Base-by-base conservation (phyloP, 1,284 basidiomycete species). In the Naganishia albida region DNA sequence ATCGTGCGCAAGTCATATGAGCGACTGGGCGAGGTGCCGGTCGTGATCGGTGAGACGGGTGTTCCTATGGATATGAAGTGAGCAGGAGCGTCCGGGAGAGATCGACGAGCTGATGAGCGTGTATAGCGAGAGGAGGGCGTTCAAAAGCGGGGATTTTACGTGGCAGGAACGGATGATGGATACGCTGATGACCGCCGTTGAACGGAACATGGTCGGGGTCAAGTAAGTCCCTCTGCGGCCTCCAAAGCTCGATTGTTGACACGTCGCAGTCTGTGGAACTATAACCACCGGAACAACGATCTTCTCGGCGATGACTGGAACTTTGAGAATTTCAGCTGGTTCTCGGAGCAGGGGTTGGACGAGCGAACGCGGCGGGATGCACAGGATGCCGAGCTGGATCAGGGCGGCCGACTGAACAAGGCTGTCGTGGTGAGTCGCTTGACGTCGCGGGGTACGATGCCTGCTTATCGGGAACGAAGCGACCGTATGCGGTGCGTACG, bases 31-130 rank as follows among this genome's bases (percentile, higher is more conserved):
- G 88, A 92, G 72, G 84, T 80, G 13, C 93, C 93, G 10, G 84
- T 91, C 40, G 79, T 95, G 8, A 85, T 97, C 68, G 93, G 93
- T 28, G 93, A 97, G 77, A 90, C 88, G 69, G 93, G 93, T 39
- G 83, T 95, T 43, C 93, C 93, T 0, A 93, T 96, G 87, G 93
- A 97, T 72, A 85, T 95, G 83, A 95, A 96, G 90, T 91, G 71
- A 50, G 88, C 81, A 10, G 1, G 16, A 34, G 49, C 12, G 38
- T 25, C n/a, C 50, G 18, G 1, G 26, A 54, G 16, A 13, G 20
- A 12, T 12, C n/a, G 6, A 23, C n/a, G 2, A 7, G 15, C n/a
- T 26, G 28, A 34, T 18, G 39, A 28, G 26, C 16, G 34, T 34
- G 34, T 34, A 2, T 68, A 93, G 91, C 75, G 79, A 85, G 44